Evolutionary conservation across 2,329 filamentous ascomycete genomes (phyloP), one percentile per base, ranked within the genome.

Genomic region (Epichloe glyceriae): DNA sequence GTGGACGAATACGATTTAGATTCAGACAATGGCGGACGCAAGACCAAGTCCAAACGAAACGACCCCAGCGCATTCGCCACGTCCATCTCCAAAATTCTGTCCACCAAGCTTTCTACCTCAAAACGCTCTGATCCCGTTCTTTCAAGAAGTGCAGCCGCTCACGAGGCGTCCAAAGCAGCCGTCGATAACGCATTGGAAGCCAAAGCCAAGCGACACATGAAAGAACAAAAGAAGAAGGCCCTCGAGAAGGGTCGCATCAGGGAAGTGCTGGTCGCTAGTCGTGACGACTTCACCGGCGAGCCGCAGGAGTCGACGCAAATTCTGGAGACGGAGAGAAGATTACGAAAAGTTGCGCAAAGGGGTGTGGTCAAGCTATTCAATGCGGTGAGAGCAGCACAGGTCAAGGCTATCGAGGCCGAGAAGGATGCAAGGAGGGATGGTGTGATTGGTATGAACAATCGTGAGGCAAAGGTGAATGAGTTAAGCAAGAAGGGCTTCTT

Each of bases 301-400:
- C 59, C 56, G 56, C 65, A 69, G 56, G 65, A 65, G 50, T 78
- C 77, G 26, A 70, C 70, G 15, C 71, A 76, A 55, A 75, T 78
- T 26, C 64, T 80, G 61, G 87, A 86, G 62, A 78, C 83, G 60
- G 91, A 97, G 73, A 85, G 83, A 70, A 74, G 80, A 56, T 67
- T 97, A 62, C 81, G 86, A 61, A 93, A 95, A 73, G 88, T 87
- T 46, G 90, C 90, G 43, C 88, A 96, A 69, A 79, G 88, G 50
- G 91, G 91, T 79, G 93, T 98, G 40, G 85, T 97, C 22, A 94
- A 91, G 73, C 74, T 98, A 52, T 98, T 98, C 70, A 96, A 97
- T 66, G 93, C 93, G 0, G 89, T 98, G 34, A 77, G 91, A 43
- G 88, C 88, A 20, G 90, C 93, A 14, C 93, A 98, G 69, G 86